Base-by-base conservation (phyloP, 1,139 yeast species). In the Blastobotrys aristatus region DNA sequence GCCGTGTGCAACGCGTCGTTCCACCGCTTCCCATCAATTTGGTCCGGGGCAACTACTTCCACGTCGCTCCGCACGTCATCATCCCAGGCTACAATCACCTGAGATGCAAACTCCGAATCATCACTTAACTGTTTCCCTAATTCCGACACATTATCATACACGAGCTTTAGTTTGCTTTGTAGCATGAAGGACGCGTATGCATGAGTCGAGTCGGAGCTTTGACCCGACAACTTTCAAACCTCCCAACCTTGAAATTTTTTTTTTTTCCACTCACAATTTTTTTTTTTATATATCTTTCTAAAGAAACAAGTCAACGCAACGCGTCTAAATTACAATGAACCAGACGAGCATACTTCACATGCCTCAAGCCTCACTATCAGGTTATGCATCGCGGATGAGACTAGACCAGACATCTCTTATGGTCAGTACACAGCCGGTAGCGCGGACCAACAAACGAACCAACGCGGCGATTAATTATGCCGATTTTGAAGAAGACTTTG, bases 371-470 rank as follows among this genome's bases (percentile, higher is more conserved):
- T 71, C 82, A 49, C 72, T 84, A 17, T 80, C 92, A 0, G 84
- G 88, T 30, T 76, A 84, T 53, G 73, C 80, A 39, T 77, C 84
- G 46, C 73, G 95, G 53, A 70, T 84, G 30, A 72, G 80, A 44
- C 76, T 80, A 51, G 84, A 79, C 46, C 82, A 81, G 56, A 80
- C 80, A 10, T 83, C 90, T 13, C 69, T 89, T 38, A 77, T 84
- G 53, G 75, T 84, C 43, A 77, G 88, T 2, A 61, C 69, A n/a
- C 83, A 85, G 4, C 88, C 90, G 2, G 81, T 83, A 2, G 79
- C 88, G 6, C 76, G 96, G 54, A 76, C 84, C 35, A 84, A 89
- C 32, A 88, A 88, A 61, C 76, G 97, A 58, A 82, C 89, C 14
- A 55, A 61, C 2, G 53, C 54, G 16, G 77, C 79, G 46, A 83